Percentiles rank a stretch among this genome's conserved stretches.
phyloP scores from a whole-genome alignment of 306 rosid genomes.

The Quillaja saponaria region DNA sequence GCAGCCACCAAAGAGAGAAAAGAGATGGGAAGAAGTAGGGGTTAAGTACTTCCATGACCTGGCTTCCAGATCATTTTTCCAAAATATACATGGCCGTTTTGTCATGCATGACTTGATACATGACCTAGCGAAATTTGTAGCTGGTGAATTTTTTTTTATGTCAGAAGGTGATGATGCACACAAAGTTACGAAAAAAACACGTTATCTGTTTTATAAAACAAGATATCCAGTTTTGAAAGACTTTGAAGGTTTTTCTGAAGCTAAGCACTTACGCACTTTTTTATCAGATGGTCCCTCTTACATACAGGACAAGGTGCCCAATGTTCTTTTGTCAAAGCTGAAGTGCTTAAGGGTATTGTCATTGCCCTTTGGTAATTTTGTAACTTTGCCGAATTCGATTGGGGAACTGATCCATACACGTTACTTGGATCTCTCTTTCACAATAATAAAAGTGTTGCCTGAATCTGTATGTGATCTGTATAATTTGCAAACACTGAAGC shows the following conservation, averaged over 20 bases:
- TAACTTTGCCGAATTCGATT: constrained; percentile 31
- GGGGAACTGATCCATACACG: constrained; percentile 36
- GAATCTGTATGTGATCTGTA: constrained; percentile 32
- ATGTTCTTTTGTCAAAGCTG: constrained; percentile 30
- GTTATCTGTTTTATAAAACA: constrained; percentile 34
- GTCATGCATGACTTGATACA: constrained; percentile 46
- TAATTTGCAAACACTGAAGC: constrained; percentile 44
- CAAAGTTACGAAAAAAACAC: constrained; percentile 43
- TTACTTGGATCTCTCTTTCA: constrained; percentile 28
- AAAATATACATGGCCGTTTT: constrained; percentile 31
- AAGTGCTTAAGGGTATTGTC: constrained; percentile 37
- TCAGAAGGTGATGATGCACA: no score
- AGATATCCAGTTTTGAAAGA: constrained; percentile 12
- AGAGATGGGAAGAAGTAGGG: constrained; percentile 42
- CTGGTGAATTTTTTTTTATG: constrained; percentile 39
- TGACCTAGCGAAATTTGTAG: constrained; percentile 40
- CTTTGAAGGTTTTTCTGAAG: no score
- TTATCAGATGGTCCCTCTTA: constrained; percentile 19
- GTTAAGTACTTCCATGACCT: constrained; percentile 40
- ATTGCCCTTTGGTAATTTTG: neutral
- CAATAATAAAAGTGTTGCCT: constrained; percentile 32
- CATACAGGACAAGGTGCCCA: constrained; percentile 27
- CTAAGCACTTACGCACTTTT: constrained; percentile 33
- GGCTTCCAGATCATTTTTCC: constrained; percentile 43
- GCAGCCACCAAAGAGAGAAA: constrained; percentile 28